phyloP scores from a whole-genome alignment of 805 yeast genomes.

The Candida caryicola region DNA sequence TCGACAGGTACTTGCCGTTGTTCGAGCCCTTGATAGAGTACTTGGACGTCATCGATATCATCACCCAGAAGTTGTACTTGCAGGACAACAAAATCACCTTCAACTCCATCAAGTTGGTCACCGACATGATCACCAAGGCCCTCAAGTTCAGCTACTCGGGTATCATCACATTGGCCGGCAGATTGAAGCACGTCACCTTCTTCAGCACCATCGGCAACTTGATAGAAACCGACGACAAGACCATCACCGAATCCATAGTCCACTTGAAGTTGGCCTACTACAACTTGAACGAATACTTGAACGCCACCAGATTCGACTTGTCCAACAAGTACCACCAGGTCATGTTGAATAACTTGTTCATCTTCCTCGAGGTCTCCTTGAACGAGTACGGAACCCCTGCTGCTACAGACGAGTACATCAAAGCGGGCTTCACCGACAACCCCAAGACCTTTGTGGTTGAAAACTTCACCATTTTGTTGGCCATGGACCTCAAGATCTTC shows the following conservation, averaged over 20 bases:
- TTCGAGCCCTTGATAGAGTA: conserved; percentile 35
- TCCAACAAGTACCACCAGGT: conserved; percentile 38
- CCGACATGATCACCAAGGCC: conserved; percentile 43
- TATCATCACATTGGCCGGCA: conserved; percentile 43
- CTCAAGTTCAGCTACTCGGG: conserved; percentile 41
- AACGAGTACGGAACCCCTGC: conserved; percentile 44
- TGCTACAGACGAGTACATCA: conserved; percentile 41
- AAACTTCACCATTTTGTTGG: conserved; percentile 47
- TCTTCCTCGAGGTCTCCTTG: conserved; percentile 37
- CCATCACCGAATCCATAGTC: conserved; percentile 28
- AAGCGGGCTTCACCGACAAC: conserved; percentile 46
- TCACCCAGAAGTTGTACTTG: conserved; percentile 41
- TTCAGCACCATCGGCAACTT: conserved; percentile 42
- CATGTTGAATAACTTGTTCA: conserved; percentile 39
- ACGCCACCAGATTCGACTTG: conserved; percentile 34
- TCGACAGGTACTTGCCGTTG: conserved; percentile 36
- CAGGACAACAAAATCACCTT: conserved; percentile 44
- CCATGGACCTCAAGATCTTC: conserved; percentile 54
- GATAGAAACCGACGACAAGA: conserved; percentile 37
- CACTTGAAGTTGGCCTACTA: conserved; percentile 32
- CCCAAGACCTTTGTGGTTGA: conserved; percentile 42
- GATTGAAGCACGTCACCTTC: conserved; percentile 47
- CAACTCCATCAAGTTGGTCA: conserved; percentile 44
- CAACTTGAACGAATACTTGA: conserved; percentile 35
- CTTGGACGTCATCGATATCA: conserved; percentile 40